Conservation (phyloP, 73 alveolate species). For the Tetrahymena malaccensis region DNA sequence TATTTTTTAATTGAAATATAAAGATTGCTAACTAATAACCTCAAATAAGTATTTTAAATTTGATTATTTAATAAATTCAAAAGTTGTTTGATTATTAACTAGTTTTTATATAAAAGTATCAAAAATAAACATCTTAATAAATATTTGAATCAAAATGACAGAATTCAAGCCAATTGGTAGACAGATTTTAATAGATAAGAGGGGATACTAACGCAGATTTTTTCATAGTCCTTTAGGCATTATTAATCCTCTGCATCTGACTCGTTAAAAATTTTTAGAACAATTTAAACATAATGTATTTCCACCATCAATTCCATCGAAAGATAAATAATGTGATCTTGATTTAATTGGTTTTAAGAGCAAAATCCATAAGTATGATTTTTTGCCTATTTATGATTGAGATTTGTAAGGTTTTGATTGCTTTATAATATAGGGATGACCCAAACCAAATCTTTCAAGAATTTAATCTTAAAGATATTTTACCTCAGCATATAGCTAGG, state of each 20-base stretch:
- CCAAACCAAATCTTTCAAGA: background rate
- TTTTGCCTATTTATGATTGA: background rate
- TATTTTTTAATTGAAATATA: too few species aligned
- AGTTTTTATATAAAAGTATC: background rate
- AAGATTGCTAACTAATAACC: background rate
- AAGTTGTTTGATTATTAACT: background rate
- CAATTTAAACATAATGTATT: background rate
- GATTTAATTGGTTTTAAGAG: background rate
- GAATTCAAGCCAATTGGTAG: background rate
- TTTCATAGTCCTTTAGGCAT: background rate
- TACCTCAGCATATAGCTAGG: background rate
- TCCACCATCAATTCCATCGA: background rate
- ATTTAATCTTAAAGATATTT: background rate
- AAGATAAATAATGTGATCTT: background rate
- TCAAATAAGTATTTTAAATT: background rate
- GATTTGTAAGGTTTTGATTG: too few species aligned
- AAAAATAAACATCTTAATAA: background rate
- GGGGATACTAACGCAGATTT: background rate
- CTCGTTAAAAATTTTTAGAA: background rate
- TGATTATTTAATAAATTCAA: background rate
- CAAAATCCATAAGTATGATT: background rate
- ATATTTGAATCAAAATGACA: background rate
- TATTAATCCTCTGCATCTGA: background rate
- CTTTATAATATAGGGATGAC: background rate
- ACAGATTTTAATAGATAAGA: background rate